These are phyloP conservation scores for Toxicodendron radicans DNA, from an alignment of 345 rosid genomes.

Conservation along the genomic window DNA sequence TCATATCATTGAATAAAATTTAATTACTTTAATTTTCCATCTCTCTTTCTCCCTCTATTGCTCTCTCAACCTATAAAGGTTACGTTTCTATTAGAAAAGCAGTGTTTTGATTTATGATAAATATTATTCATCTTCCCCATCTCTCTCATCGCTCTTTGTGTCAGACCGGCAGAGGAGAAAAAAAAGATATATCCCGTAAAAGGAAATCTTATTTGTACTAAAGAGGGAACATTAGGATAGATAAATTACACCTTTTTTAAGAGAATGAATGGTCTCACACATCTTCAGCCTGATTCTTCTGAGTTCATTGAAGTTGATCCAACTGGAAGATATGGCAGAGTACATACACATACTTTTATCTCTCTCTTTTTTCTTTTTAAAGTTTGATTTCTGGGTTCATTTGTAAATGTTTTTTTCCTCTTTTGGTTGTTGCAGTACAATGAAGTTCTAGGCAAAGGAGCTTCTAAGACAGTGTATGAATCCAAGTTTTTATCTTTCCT, in stretches of 20 bases:
- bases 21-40: neutral
- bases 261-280: conserved; percentile 65
- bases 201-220: neutral
- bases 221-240: neutral
- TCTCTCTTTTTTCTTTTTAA: conserved; percentile 7
- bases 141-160: neutral
- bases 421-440: conserved; percentile 56
- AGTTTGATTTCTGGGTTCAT: conserved; percentile 13
- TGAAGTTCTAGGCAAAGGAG: conserved; percentile 95
- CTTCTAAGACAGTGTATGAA: conserved; percentile 94
- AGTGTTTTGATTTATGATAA: neutral
- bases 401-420: conserved; percentile 11
- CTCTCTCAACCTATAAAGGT: conserved; percentile 1
- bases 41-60: neutral
- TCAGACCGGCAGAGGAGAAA: neutral
- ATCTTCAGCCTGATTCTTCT: conserved; percentile 46
- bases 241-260: neutral
- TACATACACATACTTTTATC: conserved; percentile 24
- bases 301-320: conserved; percentile 98
- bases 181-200: neutral
- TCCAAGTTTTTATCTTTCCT: conserved; percentile 23
- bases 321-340: conserved; percentile 96
- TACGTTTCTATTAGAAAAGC: neutral
- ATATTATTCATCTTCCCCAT: conserved; percentile 16
- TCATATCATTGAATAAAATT: neutral